These are phyloP conservation scores for Mycosphaerelloides madeirae DNA, from an alignment of 2,329 filamentous ascomycete species.

Conservation along the genomic window DNA sequence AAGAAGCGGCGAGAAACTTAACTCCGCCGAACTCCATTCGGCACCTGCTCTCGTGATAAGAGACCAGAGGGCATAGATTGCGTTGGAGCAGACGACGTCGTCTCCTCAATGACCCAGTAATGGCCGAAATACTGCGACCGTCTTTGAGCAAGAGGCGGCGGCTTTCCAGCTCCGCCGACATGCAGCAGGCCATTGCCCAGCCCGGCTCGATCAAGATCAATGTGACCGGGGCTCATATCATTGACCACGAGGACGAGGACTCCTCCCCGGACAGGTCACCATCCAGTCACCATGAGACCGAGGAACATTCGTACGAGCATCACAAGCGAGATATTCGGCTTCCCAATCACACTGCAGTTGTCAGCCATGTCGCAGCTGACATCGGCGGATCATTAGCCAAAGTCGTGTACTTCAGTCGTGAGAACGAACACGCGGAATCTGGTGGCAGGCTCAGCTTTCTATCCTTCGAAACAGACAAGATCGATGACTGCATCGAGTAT, in stretches of 20 bases:
- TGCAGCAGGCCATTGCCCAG: constrained; percentile 52
- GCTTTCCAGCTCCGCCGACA: constrained; percentile 38
- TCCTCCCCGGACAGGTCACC: constrained; percentile 34
- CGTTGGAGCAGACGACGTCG: too few relatives aligned
- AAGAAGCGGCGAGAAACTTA: too few relatives aligned
- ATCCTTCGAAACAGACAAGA: constrained; percentile 91
- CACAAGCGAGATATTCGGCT: constrained; percentile 93
- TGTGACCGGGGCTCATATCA: constrained; percentile 92
- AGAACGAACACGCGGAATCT: constrained; percentile 56
- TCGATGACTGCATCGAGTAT: constrained; percentile 89
- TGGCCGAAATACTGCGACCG: constrained; percentile 5
- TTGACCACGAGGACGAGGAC: constrained; percentile 64
- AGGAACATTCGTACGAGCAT: constrained; percentile 55
- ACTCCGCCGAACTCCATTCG: too few relatives aligned
- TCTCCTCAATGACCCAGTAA: neutral
- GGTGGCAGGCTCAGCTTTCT: constrained; percentile 92
- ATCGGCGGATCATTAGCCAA: constrained; percentile 95
- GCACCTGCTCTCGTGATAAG: too few relatives aligned
- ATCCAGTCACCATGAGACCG: constrained; percentile 37
- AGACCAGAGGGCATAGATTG: too few relatives aligned
- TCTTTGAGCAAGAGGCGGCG: constrained; percentile 11
- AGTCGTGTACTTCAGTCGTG: constrained; percentile 93
- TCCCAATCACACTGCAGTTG: constrained; percentile 88
- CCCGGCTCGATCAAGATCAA: constrained; percentile 83
- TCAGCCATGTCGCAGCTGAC: constrained; percentile 97